Conservation (phyloP, 1,284 basidiomycete genomes). For the Apiotrichum siamense region DNA sequence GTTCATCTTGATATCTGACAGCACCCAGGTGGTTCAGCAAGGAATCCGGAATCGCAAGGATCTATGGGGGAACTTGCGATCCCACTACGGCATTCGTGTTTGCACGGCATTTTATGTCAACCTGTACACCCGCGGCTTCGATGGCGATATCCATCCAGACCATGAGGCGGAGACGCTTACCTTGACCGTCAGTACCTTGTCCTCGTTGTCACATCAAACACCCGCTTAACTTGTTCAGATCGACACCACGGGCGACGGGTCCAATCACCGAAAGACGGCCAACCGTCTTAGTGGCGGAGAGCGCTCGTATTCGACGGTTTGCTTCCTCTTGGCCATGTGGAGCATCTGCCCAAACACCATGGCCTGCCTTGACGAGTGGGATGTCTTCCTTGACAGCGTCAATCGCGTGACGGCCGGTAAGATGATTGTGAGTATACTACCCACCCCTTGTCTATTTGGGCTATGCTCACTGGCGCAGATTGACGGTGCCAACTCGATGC, state of each 20-base stretch:
- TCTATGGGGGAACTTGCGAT: constrained; percentile 81
- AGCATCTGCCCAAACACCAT: constrained; percentile 90
- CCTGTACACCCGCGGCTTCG: constrained; percentile 77
- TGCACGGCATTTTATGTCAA: constrained; percentile 75
- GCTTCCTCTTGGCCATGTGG: constrained; percentile 87
- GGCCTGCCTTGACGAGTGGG: constrained; percentile 82
- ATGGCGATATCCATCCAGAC: constrained; percentile 70
- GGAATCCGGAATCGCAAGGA: too few species aligned
- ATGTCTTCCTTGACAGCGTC: constrained; percentile 93
- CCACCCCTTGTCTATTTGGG: not conserved
- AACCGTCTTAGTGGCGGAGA: constrained; percentile 72
- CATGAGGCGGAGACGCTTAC: constrained; percentile 63
- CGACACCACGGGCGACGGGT: not conserved
- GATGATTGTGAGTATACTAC: constrained; percentile 70
- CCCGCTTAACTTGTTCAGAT: not conserved
- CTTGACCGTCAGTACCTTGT: constrained; percentile 62
- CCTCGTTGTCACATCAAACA: not conserved
- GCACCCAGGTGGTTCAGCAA: too few species aligned
- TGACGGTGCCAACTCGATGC: constrained; percentile 73
- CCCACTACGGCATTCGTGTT: constrained; percentile 76
- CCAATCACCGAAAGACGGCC: not conserved
- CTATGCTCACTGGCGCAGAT: constrained; percentile 52
- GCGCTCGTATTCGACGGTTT: constrained; percentile 95
- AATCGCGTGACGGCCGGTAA: constrained; percentile 86
- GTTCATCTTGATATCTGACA: too few species aligned